These are phyloP conservation scores for Fraxinus paxiana DNA, from an alignment of 305 asterid genomes.

Conservation along the genomic window DNA sequence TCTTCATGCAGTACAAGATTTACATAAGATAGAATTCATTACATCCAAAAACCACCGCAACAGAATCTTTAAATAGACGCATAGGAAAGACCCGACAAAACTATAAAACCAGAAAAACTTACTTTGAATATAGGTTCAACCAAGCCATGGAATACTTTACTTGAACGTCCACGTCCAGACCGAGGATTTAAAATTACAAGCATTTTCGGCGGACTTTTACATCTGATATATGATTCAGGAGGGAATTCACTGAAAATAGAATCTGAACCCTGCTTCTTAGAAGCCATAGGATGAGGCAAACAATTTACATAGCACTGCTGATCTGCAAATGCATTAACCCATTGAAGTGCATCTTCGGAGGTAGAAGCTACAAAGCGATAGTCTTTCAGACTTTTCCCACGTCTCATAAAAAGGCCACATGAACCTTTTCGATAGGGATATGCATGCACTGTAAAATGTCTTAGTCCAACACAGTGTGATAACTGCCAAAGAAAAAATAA, in stretches of 20 bases:
- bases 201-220: slow-evolving; percentile 84
- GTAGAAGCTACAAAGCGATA: slow-evolving; percentile 72
- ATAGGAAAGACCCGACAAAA: neutral
- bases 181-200: slow-evolving; percentile 92
- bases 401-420: slow-evolving; percentile 50
- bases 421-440: slow-evolving; percentile 65
- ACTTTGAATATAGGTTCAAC: slow-evolving; percentile 95
- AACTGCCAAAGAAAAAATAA: slow-evolving; percentile 49
- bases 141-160: slow-evolving; percentile 76
- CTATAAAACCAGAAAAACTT: slow-evolving; percentile 25
- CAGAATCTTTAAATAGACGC: neutral
- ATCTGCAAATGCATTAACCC: slow-evolving; percentile 96
- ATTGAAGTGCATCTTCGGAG: slow-evolving; percentile 75
- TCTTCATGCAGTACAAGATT: slow-evolving; percentile 6
- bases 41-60: neutral
- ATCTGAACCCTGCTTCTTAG: slow-evolving; percentile 68
- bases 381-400: slow-evolving; percentile 70
- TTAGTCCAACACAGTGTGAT: slow-evolving; percentile 77
- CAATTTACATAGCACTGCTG: slow-evolving; percentile 91
- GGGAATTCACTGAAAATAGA: slow-evolving; percentile 62
- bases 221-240: slow-evolving; percentile 72
- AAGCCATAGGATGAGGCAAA: slow-evolving; percentile 83
- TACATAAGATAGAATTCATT: neutral
- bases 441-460: slow-evolving; percentile 90
- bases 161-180: slow-evolving; percentile 94